Evolutionary conservation across 2,329 filamentous ascomycete genomes (phyloP), one percentile per base, ranked within the genome.

Genomic region (Lachnum nothofagi): DNA sequence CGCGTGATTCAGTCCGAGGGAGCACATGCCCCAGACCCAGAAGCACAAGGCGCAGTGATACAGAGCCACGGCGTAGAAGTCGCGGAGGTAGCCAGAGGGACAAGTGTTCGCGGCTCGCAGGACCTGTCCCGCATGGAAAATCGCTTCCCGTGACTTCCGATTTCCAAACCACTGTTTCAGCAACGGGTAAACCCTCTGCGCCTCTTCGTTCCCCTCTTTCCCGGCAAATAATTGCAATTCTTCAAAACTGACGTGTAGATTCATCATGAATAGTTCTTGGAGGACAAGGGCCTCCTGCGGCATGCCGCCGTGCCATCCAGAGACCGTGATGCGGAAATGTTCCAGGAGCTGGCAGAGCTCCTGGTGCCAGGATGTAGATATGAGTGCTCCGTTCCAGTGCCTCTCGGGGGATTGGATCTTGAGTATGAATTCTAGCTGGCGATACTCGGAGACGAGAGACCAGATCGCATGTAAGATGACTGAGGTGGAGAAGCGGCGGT

Each of bases 61-160:
- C 0, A 87, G 75, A 0, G 79, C 80, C 5, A 88, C 78, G 0
- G 83, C 82, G 53, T 80, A 79, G 62, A 87, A 87, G 53, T 85
- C 80, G 35, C 79, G 77, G 2, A 87, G 65, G 12, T 48, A n/a
- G 7, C 20, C 23, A 8, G n/a, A 24, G 12, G 43, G 34, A 16
- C 52, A 41, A 3, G 22, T 14, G 3, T 39, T 39, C 17, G 81
- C 83, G 34, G 78, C 75, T 6, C 80, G 75, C 4, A 88, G 63
- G 1, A 85, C 73, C 63, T 86, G 85, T 0, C 81, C 83, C 1
- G 85, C 84, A 56, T 84, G 81, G 77, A 79, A 87, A 1, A 86
- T 62, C 8, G 82, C 78, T 52, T 78, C 76, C 23, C 82, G 72
- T 6, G 80, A 76, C 19, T 79, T 74, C 1, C 68, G 59, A 33